Base-by-base conservation (phyloP, 805 yeast species). In the Ogataea salicorniae region DNA sequence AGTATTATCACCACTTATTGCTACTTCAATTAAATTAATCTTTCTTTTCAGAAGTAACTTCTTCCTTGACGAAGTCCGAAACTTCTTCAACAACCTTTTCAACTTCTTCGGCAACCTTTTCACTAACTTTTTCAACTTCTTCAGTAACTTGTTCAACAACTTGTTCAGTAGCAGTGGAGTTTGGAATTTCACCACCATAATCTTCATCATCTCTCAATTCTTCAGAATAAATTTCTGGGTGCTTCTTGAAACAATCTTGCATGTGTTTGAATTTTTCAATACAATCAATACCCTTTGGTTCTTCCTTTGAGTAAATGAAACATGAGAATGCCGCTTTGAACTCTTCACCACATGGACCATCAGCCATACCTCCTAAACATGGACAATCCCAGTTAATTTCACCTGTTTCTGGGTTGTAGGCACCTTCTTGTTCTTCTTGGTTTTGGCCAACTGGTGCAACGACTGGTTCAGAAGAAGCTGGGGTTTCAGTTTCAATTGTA, bases 361-460 rank as follows among this genome's bases (percentile, higher is more conserved):
- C 77, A 33, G 99, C 98, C 97, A 94, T 89, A 38, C 99, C 99
- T 34, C 98, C 99, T 43, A 94, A 74, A 69, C 98, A 92, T n/a
- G 99, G 98, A 68, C 99, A 94, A 64, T 94, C 98, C 99, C 99
- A 94, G 79, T 94, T 92, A 70, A 94, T 94, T 66, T 92, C 98
- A 31, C 99, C 99, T 3, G 99, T 94, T 61, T 87, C 96, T 31
- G 97, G 97, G 71, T 92, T 81, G 70, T 81, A 92, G 4, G 98
- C 97, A 36, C 89, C 86, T 51, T 74, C 70, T 52, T 67, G 72
- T 18, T 70, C 68, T 37, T 62, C 68, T 43, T 62, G 71, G 45
- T 46, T 43, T 38, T 31, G 29, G 4, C 4, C 44, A 17, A 16
- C 47, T 15, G 26, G 43, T 43, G 26, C 20, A 20, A 20, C 20